Percentiles rank a stretch among this genome's conserved stretches.
Conservation (phyloP, 805 yeast genomes). For the Pichia sporocuriosa region DNA sequence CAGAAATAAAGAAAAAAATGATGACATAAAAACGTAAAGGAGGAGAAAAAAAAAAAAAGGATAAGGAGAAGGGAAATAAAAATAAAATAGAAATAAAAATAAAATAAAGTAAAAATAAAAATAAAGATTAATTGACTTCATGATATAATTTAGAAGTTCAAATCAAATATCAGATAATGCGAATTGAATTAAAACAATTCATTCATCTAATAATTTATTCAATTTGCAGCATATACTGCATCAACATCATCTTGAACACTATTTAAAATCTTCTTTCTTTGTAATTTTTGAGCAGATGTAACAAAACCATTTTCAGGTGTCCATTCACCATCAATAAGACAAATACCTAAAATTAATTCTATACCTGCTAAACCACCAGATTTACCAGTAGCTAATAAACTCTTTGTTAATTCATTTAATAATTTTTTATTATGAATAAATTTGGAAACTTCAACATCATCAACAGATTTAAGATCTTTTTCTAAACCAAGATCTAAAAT, state of each 20-base stretch:
- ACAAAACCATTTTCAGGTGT: conserved; percentile 93
- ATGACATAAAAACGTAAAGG: too few relatives aligned
- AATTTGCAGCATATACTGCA: conserved; percentile 41
- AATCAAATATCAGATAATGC: too few relatives aligned
- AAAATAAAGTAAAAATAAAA: too few relatives aligned
- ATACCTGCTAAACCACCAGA: conserved; percentile 77
- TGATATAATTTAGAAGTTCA: too few relatives aligned
- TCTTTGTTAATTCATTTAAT: conserved; percentile 44
- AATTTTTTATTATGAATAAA: conserved; percentile 53
- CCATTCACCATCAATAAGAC: conserved; percentile 87
- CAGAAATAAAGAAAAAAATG: too few relatives aligned
- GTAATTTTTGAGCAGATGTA: conserved; percentile 93
- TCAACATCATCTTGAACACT: conserved; percentile 65
- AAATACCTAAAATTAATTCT: conserved; percentile 75
- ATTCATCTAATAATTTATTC: too few relatives aligned
- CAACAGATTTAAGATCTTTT: conserved; percentile 26
- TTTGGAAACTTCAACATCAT: conserved; percentile 38
- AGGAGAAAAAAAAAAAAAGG: too few relatives aligned
- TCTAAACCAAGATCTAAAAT: conserved; percentile 50
- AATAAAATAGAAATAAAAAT: too few relatives aligned
- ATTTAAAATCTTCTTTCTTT: conserved; percentile 80
- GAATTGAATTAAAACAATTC: too few relatives aligned
- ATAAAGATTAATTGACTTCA: too few relatives aligned
- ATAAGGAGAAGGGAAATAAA: too few relatives aligned
- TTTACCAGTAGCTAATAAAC: conserved; percentile 69